Percentiles rank a stretch among this genome's conserved stretches.
Conservation (phyloP, 2,329 filamentous ascomycete genomes). For the Penicillium sp. region DNA sequence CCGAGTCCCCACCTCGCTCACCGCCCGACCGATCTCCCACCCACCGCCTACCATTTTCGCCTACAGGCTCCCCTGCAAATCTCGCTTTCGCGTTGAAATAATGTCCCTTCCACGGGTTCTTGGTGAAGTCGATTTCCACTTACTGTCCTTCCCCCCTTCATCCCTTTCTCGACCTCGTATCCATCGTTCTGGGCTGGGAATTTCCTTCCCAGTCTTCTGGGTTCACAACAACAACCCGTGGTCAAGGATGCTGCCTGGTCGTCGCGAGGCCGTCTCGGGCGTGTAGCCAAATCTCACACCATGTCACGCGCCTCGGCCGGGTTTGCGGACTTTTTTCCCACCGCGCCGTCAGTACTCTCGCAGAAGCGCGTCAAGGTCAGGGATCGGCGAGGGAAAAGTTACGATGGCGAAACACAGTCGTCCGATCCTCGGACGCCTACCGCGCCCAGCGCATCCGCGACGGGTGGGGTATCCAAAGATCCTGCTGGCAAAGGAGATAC, state of each 20-base stretch:
- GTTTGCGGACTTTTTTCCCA: constrained; percentile 85
- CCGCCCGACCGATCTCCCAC: background rate
- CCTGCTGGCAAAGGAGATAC: constrained; percentile 15
- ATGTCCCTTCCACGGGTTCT: constrained; percentile 5
- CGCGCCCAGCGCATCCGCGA: constrained; percentile 12
- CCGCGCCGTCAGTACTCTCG: constrained; percentile 67
- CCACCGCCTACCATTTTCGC: constrained; percentile 15
- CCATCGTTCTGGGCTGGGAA: constrained; percentile 5
- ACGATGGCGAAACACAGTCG: constrained; percentile 23
- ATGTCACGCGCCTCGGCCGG: constrained; percentile 81
- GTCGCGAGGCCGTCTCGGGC: constrained; percentile 38
- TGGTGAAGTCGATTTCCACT: background rate
- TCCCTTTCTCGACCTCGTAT: background rate
- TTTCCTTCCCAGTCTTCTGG: constrained; percentile 24
- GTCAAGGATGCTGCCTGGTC: constrained; percentile 46
- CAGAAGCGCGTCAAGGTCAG: constrained; percentile 54
- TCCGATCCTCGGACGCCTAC: constrained; percentile 7
- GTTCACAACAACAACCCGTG: constrained; percentile 20
- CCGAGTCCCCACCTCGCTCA: constrained; percentile 3
- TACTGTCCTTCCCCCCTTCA: background rate
- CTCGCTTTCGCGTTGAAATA: constrained; percentile 14
- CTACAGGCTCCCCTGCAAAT: constrained; percentile 17
- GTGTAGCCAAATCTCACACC: constrained; percentile 56
- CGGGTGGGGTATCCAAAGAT: constrained; percentile 19
- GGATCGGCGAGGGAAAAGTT: constrained; percentile 60